These are phyloP conservation scores for Serendipita sp. DNA, from an alignment of 768 basidiomycete species.

Conservation along the genomic window DNA sequence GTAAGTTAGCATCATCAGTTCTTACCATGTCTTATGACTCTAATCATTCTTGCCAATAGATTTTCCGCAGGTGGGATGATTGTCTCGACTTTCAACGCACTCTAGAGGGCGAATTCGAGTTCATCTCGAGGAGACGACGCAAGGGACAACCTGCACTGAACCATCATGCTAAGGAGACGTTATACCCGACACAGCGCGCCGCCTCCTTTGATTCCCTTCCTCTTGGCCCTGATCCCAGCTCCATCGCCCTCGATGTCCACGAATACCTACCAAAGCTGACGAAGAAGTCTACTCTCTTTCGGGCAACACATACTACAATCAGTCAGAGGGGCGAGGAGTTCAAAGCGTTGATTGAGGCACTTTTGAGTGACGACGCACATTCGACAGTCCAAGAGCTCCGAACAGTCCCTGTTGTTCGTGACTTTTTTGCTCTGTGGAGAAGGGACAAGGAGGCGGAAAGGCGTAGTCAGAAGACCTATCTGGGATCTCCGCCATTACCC, in stretches of 20 bases:
- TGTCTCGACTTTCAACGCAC: slow-evolving; percentile 59
- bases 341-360: slow-evolving; percentile 35
- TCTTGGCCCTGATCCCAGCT: slow-evolving; percentile 53
- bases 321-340: slow-evolving; percentile 49
- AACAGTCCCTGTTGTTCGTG: slow-evolving; percentile 36
- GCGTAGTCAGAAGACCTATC: neutral
- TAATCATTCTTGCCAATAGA: slow-evolving; percentile 15
- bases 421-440: slow-evolving; percentile 70
- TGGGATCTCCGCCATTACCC: neutral
- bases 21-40: neutral
- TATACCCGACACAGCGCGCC: slow-evolving; percentile 34
- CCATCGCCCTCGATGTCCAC: slow-evolving; percentile 55
- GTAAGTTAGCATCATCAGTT: neutral
- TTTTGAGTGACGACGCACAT: slow-evolving; percentile 41
- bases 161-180: slow-evolving; percentile 53
- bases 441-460: slow-evolving; percentile 37
- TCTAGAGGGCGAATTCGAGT: slow-evolving; percentile 47
- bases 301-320: slow-evolving; percentile 46
- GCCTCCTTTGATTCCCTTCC: slow-evolving; percentile 77
- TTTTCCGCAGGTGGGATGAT: slow-evolving; percentile 74
- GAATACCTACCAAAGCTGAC: slow-evolving; percentile 46
- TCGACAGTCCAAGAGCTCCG: slow-evolving; percentile 50
- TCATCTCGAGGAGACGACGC: slow-evolving; percentile 49
- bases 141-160: slow-evolving; percentile 52
- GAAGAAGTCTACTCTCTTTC: slow-evolving; percentile 58